A percentile compares a stretch with the other conserved stretches of the same genome.
These are phyloP conservation scores for Clitocybe nebularis DNA, from an alignment of 1,284 basidiomycete species.

Conservation along the genomic window DNA sequence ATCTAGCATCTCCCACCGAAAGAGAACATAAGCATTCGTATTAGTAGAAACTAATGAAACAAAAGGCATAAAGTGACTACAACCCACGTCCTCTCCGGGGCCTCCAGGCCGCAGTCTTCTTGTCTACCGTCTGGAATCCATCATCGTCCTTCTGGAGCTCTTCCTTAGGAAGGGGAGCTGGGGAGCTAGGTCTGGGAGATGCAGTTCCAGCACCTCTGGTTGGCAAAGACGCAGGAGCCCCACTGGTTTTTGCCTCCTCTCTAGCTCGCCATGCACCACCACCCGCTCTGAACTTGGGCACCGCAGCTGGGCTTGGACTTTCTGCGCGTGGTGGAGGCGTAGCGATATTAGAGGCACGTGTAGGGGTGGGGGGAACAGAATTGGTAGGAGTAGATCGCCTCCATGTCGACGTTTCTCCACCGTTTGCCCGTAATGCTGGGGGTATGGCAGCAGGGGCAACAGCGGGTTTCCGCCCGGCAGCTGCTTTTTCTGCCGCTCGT, in stretches of 20 bases:
- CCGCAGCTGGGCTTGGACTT: constrained; percentile 39
- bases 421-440: constrained; percentile 20
- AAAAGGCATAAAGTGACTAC: neutral
- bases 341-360: constrained; percentile 29
- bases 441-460: constrained; percentile 21
- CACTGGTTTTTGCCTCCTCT: constrained; percentile 42
- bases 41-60: constrained; percentile 3
- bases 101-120: constrained; percentile 7
- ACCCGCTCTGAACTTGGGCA: constrained; percentile 39
- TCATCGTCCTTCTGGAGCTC: constrained; percentile 55
- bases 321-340: constrained; percentile 38
- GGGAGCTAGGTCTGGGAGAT: constrained; percentile 33
- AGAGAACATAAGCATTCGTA: neutral
- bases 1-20: neutral
- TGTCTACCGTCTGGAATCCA: constrained; percentile 63
- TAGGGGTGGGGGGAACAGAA: constrained; percentile 28
- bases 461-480: constrained; percentile 23
- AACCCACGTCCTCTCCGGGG: constrained; percentile 3
- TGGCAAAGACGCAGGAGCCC: constrained; percentile 21
- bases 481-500: constrained; percentile 30
- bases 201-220: constrained; percentile 23
- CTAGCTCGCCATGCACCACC: constrained; percentile 53
- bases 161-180: constrained; percentile 32
- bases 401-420: constrained; percentile 32
- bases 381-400: constrained; percentile 35